Evolutionary conservation across 2,329 filamentous ascomycete genomes (phyloP), one percentile per base, ranked within the genome.

Genomic region (Rhynchosporium agropyri): DNA sequence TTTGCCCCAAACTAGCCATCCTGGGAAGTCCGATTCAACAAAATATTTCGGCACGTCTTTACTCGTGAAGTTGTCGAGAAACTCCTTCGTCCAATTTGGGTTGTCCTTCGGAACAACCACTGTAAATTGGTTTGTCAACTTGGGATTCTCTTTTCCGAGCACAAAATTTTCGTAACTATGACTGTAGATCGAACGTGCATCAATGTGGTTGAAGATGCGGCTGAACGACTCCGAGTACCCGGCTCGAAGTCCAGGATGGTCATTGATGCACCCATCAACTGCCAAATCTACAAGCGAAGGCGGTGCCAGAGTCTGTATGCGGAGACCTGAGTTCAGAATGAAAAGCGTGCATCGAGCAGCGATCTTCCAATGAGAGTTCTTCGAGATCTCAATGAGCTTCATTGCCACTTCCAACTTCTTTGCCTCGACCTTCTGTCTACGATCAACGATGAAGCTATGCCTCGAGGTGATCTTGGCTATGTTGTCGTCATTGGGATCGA

Each of bases 1-100:
- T 76, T 95, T 91, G 58, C 89, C 90, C 95, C 95, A 99, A 0
- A 96, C 92, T 20, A 99, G 83, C 96, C 96, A 99, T 38, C 95
- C 95, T 4, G 94, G 92, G 74, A 96, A 90, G 74, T 98, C 94
- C 60, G 87, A 85, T 73, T 99, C 95, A 51, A 98, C 87, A 74
- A 93, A 96, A 75, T 96, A 97, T 67, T 96, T 88, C 0, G 91
- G 88, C 38, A 87, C 70, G 12, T 79, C 88, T 5, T 89, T 87
- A 54, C 89, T 83, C 9, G 88, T 87, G 74, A 99, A 99, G 28
- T 85, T 83, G 1, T 86, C 83, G 0, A 99, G 80, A 72, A 92
- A 96, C 29, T 88, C 84, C 60, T 88, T 76, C 0, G 95, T 99
- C 83, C 91, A 97, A 8, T 84, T 80, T 0, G 87, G 82, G 69